These are phyloP conservation scores for Aspergillus campestris DNA, from an alignment of 495 filamentous ascomycete species.

Conservation along the genomic window DNA sequence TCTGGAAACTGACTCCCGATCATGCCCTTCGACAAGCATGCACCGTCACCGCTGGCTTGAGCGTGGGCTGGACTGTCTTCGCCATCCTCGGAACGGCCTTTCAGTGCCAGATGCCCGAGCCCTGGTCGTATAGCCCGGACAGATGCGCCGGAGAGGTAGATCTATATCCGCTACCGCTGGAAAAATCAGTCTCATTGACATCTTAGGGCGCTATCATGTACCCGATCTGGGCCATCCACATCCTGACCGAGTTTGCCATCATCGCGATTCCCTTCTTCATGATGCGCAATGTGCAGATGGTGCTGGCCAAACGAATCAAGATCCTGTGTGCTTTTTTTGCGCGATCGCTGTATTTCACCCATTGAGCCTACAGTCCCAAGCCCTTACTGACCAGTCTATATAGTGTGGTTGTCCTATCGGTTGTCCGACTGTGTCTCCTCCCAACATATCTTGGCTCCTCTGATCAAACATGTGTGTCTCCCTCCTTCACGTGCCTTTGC, in stretches of 20 bases:
- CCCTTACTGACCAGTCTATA: background rate
- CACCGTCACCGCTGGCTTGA: conserved; percentile 7
- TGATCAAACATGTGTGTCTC: conserved; percentile 14
- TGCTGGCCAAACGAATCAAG: conserved; percentile 10
- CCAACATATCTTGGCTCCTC: conserved; percentile 14
- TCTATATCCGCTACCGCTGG: background rate
- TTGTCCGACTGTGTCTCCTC: conserved; percentile 14
- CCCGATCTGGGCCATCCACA: conserved; percentile 14
- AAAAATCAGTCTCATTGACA: background rate
- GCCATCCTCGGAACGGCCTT: conserved; percentile 17
- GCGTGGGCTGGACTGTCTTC: conserved; percentile 13
- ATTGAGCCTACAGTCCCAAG: no score
- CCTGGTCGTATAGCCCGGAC: conserved; percentile 18
- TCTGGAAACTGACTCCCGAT: conserved; percentile 19
- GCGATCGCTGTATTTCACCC: conserved; percentile 9
- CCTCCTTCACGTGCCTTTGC: background rate
- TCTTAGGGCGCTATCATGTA: conserved; percentile 13
- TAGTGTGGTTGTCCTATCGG: conserved; percentile 15
- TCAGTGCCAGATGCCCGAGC: conserved; percentile 16
- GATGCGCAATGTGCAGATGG: conserved; percentile 20
- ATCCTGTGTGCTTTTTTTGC: conserved; percentile 18
- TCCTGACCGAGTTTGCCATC: conserved; percentile 17
- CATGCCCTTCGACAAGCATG: conserved; percentile 12
- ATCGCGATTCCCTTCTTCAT: conserved; percentile 15
- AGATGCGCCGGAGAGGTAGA: conserved; percentile 15